Conservation (phyloP, 192 early-diverging fungal species). For the Coemansia sp. region DNA sequence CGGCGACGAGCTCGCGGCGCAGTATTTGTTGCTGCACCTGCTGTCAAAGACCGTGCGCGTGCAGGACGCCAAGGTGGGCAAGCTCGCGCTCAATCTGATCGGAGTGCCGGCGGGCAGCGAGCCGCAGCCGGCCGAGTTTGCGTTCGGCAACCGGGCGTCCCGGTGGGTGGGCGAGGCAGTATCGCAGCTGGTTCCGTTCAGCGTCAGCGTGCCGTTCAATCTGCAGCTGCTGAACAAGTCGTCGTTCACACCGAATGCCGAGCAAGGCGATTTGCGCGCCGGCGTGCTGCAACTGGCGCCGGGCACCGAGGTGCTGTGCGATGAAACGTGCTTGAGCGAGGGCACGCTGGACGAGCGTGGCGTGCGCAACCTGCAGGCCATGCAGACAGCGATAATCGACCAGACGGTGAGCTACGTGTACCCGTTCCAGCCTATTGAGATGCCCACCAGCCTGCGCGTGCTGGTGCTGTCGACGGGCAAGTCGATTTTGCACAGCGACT, state of each 20-base stretch:
- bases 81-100: slow-evolving; percentile 64
- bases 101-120: slow-evolving; percentile 38
- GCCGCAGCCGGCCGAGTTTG: slow-evolving; percentile 9
- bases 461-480: slow-evolving; percentile 65
- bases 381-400: slow-evolving; percentile 57
- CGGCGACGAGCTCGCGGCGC: slow-evolving; percentile 63
- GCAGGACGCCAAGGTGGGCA: slow-evolving; percentile 59
- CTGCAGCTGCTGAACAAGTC: slow-evolving; percentile 58
- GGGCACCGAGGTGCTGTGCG: slow-evolving; percentile 59
- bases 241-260: slow-evolving; percentile 56
- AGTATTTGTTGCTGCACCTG: slow-evolving; percentile 65
- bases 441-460: slow-evolving; percentile 61
- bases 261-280: slow-evolving; percentile 53
- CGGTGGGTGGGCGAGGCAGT: slow-evolving; percentile 39
- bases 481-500: slow-evolving; percentile 63
- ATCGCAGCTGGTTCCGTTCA: slow-evolving; percentile 52
- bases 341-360: slow-evolving; percentile 65
- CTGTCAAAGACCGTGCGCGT: slow-evolving; percentile 53
- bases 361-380: slow-evolving; percentile 64
- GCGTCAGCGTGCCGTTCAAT: slow-evolving; percentile 60
- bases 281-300: slow-evolving; percentile 63
- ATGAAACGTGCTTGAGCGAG: slow-evolving; percentile 68
- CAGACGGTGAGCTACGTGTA: slow-evolving; percentile 66
- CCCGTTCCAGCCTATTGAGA: slow-evolving; percentile 67
- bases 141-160: slow-evolving; percentile 26